These are phyloP conservation scores for Ehretia macrophylla DNA, from an alignment of 257 asterid species.

Conservation along the genomic window DNA sequence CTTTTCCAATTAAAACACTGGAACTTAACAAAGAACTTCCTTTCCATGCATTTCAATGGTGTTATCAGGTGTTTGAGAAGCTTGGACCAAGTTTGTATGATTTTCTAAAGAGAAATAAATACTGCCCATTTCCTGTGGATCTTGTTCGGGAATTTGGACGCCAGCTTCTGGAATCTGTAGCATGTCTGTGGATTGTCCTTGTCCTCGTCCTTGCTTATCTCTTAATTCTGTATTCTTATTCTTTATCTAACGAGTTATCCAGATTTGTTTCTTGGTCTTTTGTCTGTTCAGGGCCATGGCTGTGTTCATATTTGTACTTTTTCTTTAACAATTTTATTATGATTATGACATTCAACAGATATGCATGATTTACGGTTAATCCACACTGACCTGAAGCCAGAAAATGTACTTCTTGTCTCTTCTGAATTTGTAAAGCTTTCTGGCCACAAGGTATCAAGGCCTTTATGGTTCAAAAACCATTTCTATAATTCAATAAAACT, in stretches of 20 bases:
- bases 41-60: conserved; percentile 68
- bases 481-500: conserved; percentile 14
- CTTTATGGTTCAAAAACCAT: conserved; percentile 19
- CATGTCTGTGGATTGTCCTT: conserved; percentile 82
- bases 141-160: conserved; percentile 93
- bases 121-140: conserved; percentile 90
- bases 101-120: conserved; percentile 91
- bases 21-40: conserved; percentile 44
- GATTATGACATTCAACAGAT: conserved; percentile 35
- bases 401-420: conserved; percentile 84
- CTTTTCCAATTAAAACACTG: conserved; percentile 23
- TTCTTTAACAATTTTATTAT: conserved; percentile 11
- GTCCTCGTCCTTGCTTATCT: conserved; percentile 38
- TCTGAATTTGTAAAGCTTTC: conserved; percentile 75
- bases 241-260: conserved; percentile 29
- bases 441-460: conserved; percentile 60
- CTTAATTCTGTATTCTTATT: conserved; percentile 31
- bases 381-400: conserved; percentile 97
- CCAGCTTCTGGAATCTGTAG: conserved; percentile 98
- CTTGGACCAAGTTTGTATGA: conserved; percentile 99
- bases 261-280: conserved; percentile 50
- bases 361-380: conserved; percentile 84
- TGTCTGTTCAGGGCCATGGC: conserved; percentile 62
- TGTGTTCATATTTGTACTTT: conserved; percentile 26
- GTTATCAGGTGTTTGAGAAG: conserved; percentile 97